Percentiles rank a stretch among this genome's conserved stretches.
phyloP scores from a whole-genome alignment of 2,329 filamentous ascomycete genomes.

The Bipolaris gigantea region DNA sequence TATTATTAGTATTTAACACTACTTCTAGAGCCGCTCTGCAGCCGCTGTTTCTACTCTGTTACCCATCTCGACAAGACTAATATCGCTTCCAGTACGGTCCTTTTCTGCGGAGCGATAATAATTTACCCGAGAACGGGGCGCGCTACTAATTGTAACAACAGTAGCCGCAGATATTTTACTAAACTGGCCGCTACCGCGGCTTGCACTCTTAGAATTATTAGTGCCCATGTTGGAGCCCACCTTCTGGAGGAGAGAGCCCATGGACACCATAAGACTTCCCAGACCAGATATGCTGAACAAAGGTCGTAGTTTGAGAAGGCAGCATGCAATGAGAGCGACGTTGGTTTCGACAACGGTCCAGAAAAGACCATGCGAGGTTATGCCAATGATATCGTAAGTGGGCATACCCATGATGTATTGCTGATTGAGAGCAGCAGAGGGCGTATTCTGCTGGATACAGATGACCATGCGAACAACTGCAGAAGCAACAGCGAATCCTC shows the following conservation, averaged over 20 bases:
- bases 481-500: conserved; percentile 7
- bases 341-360: conserved; percentile 10
- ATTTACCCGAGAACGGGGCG: neutral
- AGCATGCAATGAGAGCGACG: conserved; percentile 8
- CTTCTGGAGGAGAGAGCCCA: conserved; percentile 8
- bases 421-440: conserved; percentile 1
- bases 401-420: conserved; percentile 11
- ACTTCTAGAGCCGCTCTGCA: no score
- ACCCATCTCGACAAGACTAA: conserved; percentile 7
- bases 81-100: conserved; percentile 1
- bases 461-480: conserved; percentile 11
- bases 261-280: conserved; percentile 1
- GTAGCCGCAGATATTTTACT: conserved; percentile 8
- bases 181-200: conserved; percentile 4
- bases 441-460: conserved; percentile 12
- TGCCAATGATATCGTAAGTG: conserved; percentile 10
- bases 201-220: neutral
- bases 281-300: conserved; percentile 1
- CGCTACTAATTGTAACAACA: neutral
- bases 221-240: conserved; percentile 7
- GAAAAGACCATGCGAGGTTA: conserved; percentile 11
- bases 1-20: no score
- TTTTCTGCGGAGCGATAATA: neutral
- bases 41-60: neutral
- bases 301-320: conserved; percentile 4